Evolutionary conservation across 257 asterid genomes (phyloP).

Genomic region (Jaltomata sinuosa): DNA sequence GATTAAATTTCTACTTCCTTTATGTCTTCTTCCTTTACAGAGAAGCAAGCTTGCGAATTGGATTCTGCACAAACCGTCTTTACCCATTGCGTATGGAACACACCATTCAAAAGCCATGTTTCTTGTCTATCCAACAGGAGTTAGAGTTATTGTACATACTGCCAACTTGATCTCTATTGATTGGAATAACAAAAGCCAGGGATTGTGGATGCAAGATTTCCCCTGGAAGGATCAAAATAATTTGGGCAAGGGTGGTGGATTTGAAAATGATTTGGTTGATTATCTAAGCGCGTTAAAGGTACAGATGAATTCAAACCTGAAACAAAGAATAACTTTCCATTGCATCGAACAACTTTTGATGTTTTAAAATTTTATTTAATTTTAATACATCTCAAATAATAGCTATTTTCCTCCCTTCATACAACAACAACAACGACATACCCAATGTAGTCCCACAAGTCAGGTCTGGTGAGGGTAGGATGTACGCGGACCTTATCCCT

Average conservation of each 20-base stretch:
- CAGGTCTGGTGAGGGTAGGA: too few relatives aligned
- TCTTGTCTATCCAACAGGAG: slow-evolving; percentile 89
- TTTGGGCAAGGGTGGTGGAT: slow-evolving; percentile 42
- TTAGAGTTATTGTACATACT: slow-evolving; percentile 81
- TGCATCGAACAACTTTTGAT: neutral
- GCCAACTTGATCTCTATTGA: slow-evolving; percentile 89
- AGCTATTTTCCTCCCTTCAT: neutral
- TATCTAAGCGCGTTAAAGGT: slow-evolving; percentile 79
- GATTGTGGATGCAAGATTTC: slow-evolving; percentile 99
- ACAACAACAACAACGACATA: neutral
- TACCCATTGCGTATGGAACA: slow-evolving; percentile 95
- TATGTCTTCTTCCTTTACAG: slow-evolving; percentile 39
- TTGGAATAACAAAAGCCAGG: slow-evolving; percentile 98
- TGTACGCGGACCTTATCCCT: too few relatives aligned
- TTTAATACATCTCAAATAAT: neutral
- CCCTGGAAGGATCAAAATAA: slow-evolving; percentile 80
- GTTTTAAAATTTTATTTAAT: neutral
- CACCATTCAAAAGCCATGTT: slow-evolving; percentile 98
- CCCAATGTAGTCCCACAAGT: too few relatives aligned
- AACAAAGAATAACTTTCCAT: neutral
- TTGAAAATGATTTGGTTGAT: slow-evolving; percentile 82
- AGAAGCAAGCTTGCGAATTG: slow-evolving; percentile 69
- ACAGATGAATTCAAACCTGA: neutral
- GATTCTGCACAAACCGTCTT: slow-evolving; percentile 93
- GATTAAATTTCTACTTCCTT: slow-evolving; percentile 12